These are phyloP conservation scores for Apiosordaria backusii DNA, from an alignment of 495 filamentous ascomycete species.

Conservation along the genomic window DNA sequence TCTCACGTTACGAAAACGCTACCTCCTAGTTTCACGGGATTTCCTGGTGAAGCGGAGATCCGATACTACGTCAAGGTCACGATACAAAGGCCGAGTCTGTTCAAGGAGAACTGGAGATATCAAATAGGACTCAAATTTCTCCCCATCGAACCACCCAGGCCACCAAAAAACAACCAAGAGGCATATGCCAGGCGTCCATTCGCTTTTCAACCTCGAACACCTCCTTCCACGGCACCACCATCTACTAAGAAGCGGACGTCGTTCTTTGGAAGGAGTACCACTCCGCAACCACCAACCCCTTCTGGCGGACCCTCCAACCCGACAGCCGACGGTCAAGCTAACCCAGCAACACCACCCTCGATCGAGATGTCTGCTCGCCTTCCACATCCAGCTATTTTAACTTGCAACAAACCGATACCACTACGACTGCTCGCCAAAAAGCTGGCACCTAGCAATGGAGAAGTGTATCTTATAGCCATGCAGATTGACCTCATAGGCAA, in stretches of 20 bases:
- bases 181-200: slow-evolving; percentile 79
- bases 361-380: slow-evolving; percentile 73
- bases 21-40: slow-evolving; percentile 79
- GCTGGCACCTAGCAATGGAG: slow-evolving; percentile 57
- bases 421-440: slow-evolving; percentile 75
- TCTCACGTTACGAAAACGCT: slow-evolving; percentile 80
- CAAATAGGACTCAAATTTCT: slow-evolving; percentile 70
- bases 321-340: slow-evolving; percentile 2
- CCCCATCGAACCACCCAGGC: slow-evolving; percentile 85
- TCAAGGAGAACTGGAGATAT: slow-evolving; percentile 77
- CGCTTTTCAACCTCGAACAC: slow-evolving; percentile 54
- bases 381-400: slow-evolving; percentile 83
- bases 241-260: slow-evolving; percentile 45
- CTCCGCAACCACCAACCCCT: slow-evolving; percentile 5
- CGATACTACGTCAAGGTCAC: slow-evolving; percentile 92
- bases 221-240: slow-evolving; percentile 18
- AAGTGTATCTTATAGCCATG: slow-evolving; percentile 69
- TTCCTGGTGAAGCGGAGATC: slow-evolving; percentile 80
- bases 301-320: background rate
- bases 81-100: slow-evolving; percentile 73
- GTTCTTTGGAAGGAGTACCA: slow-evolving; percentile 45
- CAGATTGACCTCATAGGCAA: slow-evolving; percentile 77
- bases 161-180: slow-evolving; percentile 63
- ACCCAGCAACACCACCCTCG: slow-evolving; percentile 31
- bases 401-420: slow-evolving; percentile 81